Percentiles rank a stretch among this genome's conserved stretches.
phyloP scores from a whole-genome alignment of 2,329 filamentous ascomycete species.

The Ceratocystis alfenasii region DNA sequence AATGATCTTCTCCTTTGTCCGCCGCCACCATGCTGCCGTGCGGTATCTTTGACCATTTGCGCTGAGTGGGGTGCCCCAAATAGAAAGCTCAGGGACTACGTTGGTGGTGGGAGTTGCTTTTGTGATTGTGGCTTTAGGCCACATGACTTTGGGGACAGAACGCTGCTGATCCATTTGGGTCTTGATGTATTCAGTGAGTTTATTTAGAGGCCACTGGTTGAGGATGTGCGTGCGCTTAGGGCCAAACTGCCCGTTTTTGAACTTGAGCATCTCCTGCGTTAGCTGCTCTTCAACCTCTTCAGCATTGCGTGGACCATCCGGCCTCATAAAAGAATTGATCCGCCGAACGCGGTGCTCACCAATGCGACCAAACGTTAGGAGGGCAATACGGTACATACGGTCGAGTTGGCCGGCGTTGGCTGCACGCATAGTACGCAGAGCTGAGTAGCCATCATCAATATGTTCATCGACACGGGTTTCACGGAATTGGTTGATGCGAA shows the following conservation, averaged over 20 bases:
- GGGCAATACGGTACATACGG: slow-evolving; percentile 39
- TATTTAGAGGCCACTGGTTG: slow-evolving; percentile 39
- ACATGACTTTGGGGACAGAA: slow-evolving; percentile 25
- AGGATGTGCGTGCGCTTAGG: slow-evolving; percentile 30
- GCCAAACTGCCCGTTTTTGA: not conserved
- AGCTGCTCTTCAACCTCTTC: slow-evolving; percentile 32
- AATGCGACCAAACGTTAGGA: slow-evolving; percentile 40
- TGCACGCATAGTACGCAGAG: slow-evolving; percentile 40
- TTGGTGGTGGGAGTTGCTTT: not conserved
- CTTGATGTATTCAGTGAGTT: slow-evolving; percentile 33
- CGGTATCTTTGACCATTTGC: slow-evolving; percentile 13
- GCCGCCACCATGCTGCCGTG: slow-evolving; percentile 35
- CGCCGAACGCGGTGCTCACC: slow-evolving; percentile 42
- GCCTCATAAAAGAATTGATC: slow-evolving; percentile 31
- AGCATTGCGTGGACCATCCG: slow-evolving; percentile 32
- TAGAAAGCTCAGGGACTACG: slow-evolving; percentile 34
- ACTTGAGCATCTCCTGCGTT: not conserved
- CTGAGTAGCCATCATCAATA: slow-evolving; percentile 33
- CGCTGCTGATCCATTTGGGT: slow-evolving; percentile 33
- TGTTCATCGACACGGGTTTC: slow-evolving; percentile 27
- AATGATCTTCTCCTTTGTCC: slow-evolving; percentile 35
- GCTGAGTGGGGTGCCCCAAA: slow-evolving; percentile 37
- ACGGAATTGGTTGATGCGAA: slow-evolving; percentile 33
- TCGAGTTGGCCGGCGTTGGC: slow-evolving; percentile 40
- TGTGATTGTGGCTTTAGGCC: slow-evolving; percentile 26